Evolutionary conservation across 2,329 filamentous ascomycete species (phyloP), one percentile per base, ranked within the genome.

Genomic region (Aspergillus pseudoglaucus): DNA sequence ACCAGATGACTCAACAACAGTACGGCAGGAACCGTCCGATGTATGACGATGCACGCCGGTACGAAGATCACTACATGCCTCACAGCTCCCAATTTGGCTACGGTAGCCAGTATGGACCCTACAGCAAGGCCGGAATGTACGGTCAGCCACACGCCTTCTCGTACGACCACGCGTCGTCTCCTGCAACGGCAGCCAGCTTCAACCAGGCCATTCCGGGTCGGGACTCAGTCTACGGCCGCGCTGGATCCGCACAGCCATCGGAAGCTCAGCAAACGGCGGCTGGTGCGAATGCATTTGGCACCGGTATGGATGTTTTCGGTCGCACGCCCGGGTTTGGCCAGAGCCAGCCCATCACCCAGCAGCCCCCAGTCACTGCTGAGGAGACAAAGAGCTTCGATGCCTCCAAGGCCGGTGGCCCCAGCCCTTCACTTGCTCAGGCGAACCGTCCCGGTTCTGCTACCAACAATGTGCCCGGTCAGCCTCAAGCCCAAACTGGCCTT

Each of bases 111-210:
- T 75, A 75, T 53, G 73, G 64, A 33, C 72, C 71, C 14, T 82
- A 79, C 50, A 75, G 75, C 46, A 78, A 79, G 56, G 78, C 75
- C 54, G 76, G 74, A 56, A 82, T 83, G 78, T 84, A 85, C 59
- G 79, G 75, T 27, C 81, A 82, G 57, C 79, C 80, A 55, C 79
- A 82, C 56, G 75, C 70, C 47, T 85, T 84, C 62, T 79, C 79
- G 7, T 83, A 81, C 57, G 83, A 85, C 40, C 80, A 85, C 61
- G 78, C 80, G 2, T 79, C 82, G 14, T 83, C 82, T 18, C 82
- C 83, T 9, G 82, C 79, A 30, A 83, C 81, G 52, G 75, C 75
- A 18, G 75, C 73, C 42, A 64, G 57, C 46, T 74, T 73, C 56
- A 68, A 66, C 54, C 68, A 70, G 50, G 57, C 59, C 42, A 58